A percentile compares a stretch with the other conserved stretches of the same genome.
phyloP scores from a whole-genome alignment of 116 monocot genomes.

The Phalaenopsis hybrid region DNA sequence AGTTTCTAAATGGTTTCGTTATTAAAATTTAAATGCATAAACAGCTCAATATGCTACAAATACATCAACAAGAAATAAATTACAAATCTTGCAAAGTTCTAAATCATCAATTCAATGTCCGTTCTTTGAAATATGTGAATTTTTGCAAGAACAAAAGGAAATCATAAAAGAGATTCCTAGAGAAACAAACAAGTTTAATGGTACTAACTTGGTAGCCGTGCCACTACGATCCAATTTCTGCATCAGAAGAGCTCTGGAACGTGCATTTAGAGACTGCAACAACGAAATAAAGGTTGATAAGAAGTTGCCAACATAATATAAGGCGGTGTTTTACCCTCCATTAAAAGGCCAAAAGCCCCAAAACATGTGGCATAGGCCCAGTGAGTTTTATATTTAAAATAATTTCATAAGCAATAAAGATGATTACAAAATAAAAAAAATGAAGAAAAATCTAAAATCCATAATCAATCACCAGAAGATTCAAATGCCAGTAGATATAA shows the following conservation, averaged over 20 bases:
- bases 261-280: conserved; percentile 77
- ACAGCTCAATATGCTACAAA: neutral
- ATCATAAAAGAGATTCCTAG: neutral
- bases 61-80: neutral
- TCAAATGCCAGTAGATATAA: no score
- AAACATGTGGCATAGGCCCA: neutral
- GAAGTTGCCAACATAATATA: neutral
- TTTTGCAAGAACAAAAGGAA: neutral
- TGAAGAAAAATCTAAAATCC: no score
- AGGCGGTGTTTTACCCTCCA: neutral
- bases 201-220: conserved; percentile 45
- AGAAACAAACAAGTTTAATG: neutral
- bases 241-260: conserved; percentile 89
- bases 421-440: no score
- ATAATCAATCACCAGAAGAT: no score
- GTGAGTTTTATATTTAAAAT: neutral
- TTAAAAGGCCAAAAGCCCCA: neutral
- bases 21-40: neutral
- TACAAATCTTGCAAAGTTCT: neutral
- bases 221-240: conserved; percentile 92
- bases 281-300: neutral
- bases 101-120: neutral
- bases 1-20: neutral
- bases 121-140: neutral
- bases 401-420: neutral